Evolutionary conservation across 805 yeast species (phyloP).

Genomic region (Komagataella pastoris): DNA sequence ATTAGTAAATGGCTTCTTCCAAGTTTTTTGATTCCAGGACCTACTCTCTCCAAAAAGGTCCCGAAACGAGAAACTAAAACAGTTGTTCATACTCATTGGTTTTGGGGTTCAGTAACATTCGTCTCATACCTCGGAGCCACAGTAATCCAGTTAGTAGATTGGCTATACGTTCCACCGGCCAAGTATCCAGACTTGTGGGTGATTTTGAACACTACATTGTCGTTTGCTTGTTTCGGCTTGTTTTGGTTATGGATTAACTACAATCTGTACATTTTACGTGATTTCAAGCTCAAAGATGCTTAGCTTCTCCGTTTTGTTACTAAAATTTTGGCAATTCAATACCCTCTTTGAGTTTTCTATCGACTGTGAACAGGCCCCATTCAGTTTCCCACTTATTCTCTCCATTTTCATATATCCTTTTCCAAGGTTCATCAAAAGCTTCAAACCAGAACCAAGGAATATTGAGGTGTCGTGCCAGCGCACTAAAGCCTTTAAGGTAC

Average conservation of each 20-base stretch:
- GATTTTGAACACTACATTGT: constrained; percentile 55
- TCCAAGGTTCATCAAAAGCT: constrained; percentile 70
- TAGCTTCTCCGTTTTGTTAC: background rate
- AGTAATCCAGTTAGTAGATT: constrained; percentile 41
- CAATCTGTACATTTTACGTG: constrained; percentile 14
- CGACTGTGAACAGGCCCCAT: constrained; percentile 51
- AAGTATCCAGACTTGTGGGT: constrained; percentile 80
- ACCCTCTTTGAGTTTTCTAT: constrained; percentile 31
- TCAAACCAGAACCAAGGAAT: constrained; percentile 50
- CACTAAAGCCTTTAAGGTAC: background rate
- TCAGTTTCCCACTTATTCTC: constrained; percentile 50
- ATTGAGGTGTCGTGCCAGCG: constrained; percentile 7
- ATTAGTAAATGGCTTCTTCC: constrained; percentile 31
- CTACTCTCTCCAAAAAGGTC: constrained; percentile 9
- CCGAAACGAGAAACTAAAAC: constrained; percentile 1
- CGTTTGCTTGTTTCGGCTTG: constrained; percentile 60
- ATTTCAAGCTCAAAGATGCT: background rate
- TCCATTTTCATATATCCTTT: constrained; percentile 32
- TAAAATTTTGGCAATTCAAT: constrained; percentile 26
- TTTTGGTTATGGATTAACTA: constrained; percentile 79
- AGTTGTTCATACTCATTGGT: constrained; percentile 10
- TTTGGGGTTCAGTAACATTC: constrained; percentile 38
- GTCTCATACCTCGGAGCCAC: constrained; percentile 38
- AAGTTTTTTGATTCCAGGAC: constrained; percentile 28
- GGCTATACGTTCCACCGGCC: constrained; percentile 34